Conservation (phyloP, 495 filamentous ascomycete genomes). For the Annulohypoxylon nitens region DNA sequence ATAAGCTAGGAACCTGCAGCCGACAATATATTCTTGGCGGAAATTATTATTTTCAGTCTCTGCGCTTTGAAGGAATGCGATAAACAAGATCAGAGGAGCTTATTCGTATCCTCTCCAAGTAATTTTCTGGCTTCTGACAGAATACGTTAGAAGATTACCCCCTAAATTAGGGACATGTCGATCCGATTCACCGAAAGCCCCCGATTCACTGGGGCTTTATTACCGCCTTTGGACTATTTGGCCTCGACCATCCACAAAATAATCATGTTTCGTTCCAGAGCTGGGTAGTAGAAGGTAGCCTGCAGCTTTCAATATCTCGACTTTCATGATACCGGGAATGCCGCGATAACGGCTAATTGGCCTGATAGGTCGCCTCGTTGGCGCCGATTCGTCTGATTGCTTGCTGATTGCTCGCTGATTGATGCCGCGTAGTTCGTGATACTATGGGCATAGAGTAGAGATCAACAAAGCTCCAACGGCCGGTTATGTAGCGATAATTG, state of each 20-base stretch:
- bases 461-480: constrained; percentile 17
- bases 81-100: neutral
- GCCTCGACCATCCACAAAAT: neutral
- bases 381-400: constrained; percentile 7
- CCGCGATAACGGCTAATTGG: constrained; percentile 9
- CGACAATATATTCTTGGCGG: constrained; percentile 14
- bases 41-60: neutral
- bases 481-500: constrained; percentile 19
- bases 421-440: constrained; percentile 18
- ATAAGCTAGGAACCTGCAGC: constrained; percentile 8
- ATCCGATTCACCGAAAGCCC: constrained; percentile 13
- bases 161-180: constrained; percentile 14
- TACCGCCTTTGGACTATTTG: constrained; percentile 15
- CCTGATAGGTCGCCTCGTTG: constrained; percentile 7
- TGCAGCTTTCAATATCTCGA: constrained; percentile 20
- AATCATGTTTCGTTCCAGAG: constrained; percentile 20
- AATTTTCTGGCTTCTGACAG: neutral
- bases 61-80: neutral
- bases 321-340: neutral
- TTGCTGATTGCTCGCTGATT: constrained; percentile 11
- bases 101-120: neutral
- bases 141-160: constrained; percentile 4
- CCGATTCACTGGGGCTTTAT: constrained; percentile 18
- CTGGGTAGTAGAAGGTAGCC: constrained; percentile 19
- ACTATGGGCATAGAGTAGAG: constrained; percentile 7